These are phyloP conservation scores for Tulasnella sp. DNA, from an alignment of 768 basidiomycete genomes.

Conservation along the genomic window DNA sequence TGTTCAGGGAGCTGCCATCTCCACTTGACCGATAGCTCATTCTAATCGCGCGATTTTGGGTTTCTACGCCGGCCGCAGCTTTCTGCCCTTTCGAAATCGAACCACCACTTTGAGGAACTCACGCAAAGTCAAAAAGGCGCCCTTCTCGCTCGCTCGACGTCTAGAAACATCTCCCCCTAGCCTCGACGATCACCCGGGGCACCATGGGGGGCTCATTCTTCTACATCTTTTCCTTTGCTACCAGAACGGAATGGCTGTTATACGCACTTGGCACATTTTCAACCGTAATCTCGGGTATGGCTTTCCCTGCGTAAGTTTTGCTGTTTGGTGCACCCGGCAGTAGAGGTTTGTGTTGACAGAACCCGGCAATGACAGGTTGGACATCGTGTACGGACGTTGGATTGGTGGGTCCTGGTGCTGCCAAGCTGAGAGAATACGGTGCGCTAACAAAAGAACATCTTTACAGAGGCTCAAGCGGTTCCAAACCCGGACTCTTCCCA, in stretches of 20 bases:
- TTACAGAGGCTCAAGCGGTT: neutral
- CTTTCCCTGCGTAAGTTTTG: neutral
- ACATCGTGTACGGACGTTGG: neutral
- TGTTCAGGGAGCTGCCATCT: neutral
- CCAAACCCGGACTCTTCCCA: neutral
- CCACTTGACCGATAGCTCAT: neutral
- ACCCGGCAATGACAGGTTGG: neutral
- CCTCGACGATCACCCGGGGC: neutral
- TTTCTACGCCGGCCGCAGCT: neutral
- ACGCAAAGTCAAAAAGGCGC: neutral
- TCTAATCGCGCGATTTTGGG: neutral
- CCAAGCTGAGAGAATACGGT: neutral
- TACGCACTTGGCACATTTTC: constrained; percentile 14
- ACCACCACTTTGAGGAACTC: neutral
- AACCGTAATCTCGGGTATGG: constrained; percentile 1
- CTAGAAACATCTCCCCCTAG: neutral
- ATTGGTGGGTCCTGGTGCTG: neutral
- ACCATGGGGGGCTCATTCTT: constrained; percentile 19
- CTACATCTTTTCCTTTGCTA: constrained; percentile 19
- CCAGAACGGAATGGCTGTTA: constrained; percentile 12
- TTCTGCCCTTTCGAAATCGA: neutral
- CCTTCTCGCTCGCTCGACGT: neutral
- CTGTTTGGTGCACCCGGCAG: neutral
- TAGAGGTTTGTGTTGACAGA: neutral
- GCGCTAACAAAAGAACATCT: neutral